Percentiles rank a stretch among this genome's conserved stretches.
Conservation (phyloP, 2,329 filamentous ascomycete species). For the Capronia coronata region DNA sequence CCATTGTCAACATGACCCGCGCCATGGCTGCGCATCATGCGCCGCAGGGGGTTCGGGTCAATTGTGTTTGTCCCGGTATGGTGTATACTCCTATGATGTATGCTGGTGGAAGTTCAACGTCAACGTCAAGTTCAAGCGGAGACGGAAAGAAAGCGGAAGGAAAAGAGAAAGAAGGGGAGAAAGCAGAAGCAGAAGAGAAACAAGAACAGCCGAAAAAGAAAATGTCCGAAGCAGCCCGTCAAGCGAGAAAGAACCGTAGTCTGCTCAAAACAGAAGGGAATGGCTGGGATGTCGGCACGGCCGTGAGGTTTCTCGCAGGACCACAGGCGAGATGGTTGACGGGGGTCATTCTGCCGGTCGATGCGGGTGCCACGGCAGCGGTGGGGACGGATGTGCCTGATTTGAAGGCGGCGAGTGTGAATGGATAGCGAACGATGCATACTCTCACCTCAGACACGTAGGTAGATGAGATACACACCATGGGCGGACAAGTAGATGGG, state of each 20-base stretch:
- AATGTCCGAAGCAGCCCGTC: conserved; percentile 47
- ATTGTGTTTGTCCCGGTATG: conserved; percentile 52
- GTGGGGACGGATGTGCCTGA: conserved; percentile 38
- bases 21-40: conserved; percentile 53
- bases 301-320: conserved; percentile 48
- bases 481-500: no score
- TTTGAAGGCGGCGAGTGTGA: conserved; percentile 34
- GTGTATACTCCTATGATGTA: conserved; percentile 51
- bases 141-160: no score
- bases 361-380: conserved; percentile 43
- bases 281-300: conserved; percentile 49
- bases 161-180: no score
- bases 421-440: no score
- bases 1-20: conserved; percentile 51
- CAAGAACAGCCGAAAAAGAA: conserved; percentile 33
- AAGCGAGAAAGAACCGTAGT: conserved; percentile 45
- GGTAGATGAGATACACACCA: no score
- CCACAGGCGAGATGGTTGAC: conserved; percentile 50
- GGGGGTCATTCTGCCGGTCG: conserved; percentile 44
- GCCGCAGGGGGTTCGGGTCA: conserved; percentile 46
- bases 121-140: no score
- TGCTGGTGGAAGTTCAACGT: no score
- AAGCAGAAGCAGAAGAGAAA: no score
- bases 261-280: conserved; percentile 50
- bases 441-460: no score